Evolutionary conservation across 495 filamentous ascomycete genomes (phyloP).

Genomic region (Penicillium lagena): DNA sequence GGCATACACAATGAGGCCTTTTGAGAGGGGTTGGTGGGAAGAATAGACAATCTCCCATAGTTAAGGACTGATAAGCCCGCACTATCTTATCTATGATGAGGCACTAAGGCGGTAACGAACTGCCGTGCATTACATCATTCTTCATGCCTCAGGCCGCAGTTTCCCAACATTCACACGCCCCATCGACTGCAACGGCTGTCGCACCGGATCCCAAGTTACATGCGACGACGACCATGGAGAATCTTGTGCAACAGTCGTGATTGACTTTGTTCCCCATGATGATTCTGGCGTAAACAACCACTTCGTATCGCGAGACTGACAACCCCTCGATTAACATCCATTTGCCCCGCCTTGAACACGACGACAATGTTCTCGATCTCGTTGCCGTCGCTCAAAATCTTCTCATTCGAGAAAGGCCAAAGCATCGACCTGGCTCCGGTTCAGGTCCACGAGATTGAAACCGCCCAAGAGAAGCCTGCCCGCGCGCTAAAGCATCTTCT

Average conservation of each 20-base stretch:
- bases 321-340: too few relatives aligned
- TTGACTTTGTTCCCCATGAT: too few relatives aligned
- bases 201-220: constrained; percentile 5
- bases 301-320: too few relatives aligned
- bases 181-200: background rate
- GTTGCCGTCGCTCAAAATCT: constrained; percentile 12
- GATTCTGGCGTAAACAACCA: too few relatives aligned
- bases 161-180: constrained; percentile 16
- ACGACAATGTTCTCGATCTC: constrained; percentile 23
- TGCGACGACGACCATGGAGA: background rate
- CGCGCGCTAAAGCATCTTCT: constrained; percentile 85
- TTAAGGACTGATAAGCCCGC: too few relatives aligned
- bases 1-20: too few relatives aligned
- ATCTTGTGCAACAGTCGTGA: too few relatives aligned
- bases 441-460: constrained; percentile 71
- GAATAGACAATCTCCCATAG: too few relatives aligned
- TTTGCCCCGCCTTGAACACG: background rate
- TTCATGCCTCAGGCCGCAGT: constrained; percentile 6
- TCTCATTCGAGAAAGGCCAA: constrained; percentile 14
- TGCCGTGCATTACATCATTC: constrained; percentile 12
- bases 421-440: constrained; percentile 63
- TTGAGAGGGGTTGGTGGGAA: too few relatives aligned
- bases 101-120: too few relatives aligned
- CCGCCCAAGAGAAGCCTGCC: constrained; percentile 65
- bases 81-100: too few relatives aligned